These are phyloP conservation scores for Botryotinia calthae DNA, from an alignment of 2,329 filamentous ascomycete species.

Conservation along the genomic window DNA sequence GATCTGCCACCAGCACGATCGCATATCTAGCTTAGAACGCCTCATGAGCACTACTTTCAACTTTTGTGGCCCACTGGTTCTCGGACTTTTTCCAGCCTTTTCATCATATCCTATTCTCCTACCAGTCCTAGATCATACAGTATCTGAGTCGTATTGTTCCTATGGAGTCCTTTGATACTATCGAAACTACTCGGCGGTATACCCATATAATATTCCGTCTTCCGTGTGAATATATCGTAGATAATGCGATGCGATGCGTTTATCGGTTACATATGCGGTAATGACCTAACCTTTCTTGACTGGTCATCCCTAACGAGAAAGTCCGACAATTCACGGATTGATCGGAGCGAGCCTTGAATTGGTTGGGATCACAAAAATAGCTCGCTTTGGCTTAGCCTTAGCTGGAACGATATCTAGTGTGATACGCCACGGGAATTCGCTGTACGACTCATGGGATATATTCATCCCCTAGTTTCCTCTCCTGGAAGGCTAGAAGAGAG, in stretches of 20 bases:
- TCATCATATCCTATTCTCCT: background rate
- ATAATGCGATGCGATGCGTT: background rate
- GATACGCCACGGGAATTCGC: background rate
- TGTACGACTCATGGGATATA: conserved; percentile 1
- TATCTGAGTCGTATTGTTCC: background rate
- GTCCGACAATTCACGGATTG: background rate
- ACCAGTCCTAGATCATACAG: background rate
- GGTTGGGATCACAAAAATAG: background rate
- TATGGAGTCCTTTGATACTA: background rate
- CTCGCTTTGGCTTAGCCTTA: background rate
- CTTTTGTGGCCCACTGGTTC: background rate
- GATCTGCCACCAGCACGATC: conserved; percentile 18
- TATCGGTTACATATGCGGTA: background rate
- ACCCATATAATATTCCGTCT: background rate
- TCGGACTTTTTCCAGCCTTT: background rate
- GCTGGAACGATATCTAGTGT: background rate
- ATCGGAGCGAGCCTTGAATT: background rate
- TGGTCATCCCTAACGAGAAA: background rate
- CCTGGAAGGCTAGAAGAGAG: background rate
- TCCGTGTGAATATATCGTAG: background rate
- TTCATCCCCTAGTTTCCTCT: background rate
- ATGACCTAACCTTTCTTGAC: background rate
- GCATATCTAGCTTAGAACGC: conserved; percentile 12
- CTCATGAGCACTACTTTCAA: conserved; percentile 4
- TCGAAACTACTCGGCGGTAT: background rate